phyloP scores from a whole-genome alignment of 345 rosid genomes.

The Salix koriyanagi region DNA sequence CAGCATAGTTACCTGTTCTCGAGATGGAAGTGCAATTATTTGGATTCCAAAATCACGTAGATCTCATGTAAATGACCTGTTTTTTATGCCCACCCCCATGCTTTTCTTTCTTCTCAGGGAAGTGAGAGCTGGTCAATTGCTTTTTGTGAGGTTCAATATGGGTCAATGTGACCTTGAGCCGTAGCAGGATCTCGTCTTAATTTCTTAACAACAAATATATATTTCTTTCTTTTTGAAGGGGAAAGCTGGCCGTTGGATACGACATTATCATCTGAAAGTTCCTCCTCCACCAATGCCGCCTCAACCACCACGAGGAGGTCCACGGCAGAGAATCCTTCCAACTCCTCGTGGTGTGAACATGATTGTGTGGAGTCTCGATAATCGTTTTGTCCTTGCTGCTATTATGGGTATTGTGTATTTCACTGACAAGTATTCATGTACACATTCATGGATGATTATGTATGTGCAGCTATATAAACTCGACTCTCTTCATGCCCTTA shows the following conservation, averaged over 20 bases:
- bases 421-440: neutral
- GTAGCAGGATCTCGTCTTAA: neutral
- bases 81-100: neutral
- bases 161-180: neutral
- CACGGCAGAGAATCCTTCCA: conserved; percentile 94
- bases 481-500: neutral
- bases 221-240: conserved; percentile 46
- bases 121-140: neutral
- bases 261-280: conserved; percentile 92
- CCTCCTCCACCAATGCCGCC: conserved; percentile 99
- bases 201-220: conserved; percentile 3
- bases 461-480: neutral
- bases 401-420: conserved; percentile 67
- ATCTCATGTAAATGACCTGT: conserved; percentile 60
- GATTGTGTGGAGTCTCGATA: conserved; percentile 97
- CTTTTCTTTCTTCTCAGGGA: neutral
- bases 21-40: conserved; percentile 99
- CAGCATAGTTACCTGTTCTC: conserved; percentile 95
- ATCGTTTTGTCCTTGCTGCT: conserved; percentile 99
- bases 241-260: conserved; percentile 80
- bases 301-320: conserved; percentile 94
- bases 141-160: conserved; percentile 2
- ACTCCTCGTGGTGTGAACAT: conserved; percentile 99
- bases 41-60: conserved; percentile 94
- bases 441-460: neutral